Evolutionary conservation across 148 eudicot genomes (phyloP).

Genomic region (Dianthus caryophyllus): DNA sequence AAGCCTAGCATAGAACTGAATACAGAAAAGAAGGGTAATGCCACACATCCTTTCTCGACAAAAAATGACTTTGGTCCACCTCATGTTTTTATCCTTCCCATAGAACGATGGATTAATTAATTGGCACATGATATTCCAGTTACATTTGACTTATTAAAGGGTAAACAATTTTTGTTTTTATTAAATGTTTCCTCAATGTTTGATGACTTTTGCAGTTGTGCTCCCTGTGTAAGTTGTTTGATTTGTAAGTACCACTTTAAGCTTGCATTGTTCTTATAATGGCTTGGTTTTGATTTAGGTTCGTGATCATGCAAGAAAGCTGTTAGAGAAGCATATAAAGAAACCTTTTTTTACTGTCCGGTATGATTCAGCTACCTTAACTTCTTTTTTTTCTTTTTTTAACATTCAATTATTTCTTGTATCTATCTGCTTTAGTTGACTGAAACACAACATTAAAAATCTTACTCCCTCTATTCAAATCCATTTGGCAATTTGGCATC

Average conservation of each 20-base stretch:
- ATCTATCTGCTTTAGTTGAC: neutral
- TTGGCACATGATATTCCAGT: no score
- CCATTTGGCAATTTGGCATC: no score
- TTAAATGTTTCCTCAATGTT: neutral
- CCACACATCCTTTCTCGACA: no score
- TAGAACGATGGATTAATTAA: no score
- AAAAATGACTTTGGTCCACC: no score
- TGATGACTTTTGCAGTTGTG: no score
- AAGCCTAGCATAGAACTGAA: neutral
- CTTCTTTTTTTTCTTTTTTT: neutral
- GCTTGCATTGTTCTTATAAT: neutral
- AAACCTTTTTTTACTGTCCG: conserved; percentile 89
- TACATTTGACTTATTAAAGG: no score
- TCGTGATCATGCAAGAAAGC: conserved; percentile 91
- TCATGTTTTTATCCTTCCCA: no score
- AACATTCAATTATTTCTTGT: neutral
- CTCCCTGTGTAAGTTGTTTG: conserved; percentile 4
- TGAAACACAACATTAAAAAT: neutral
- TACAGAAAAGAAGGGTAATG: no score
- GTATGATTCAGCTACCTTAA: conserved; percentile 32
- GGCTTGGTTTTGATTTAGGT: conserved; percentile 40
- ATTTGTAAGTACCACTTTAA: neutral
- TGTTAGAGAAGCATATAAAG: conserved; percentile 77
- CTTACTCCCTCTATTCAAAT: no score
- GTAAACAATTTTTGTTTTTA: no score